Evolutionary conservation across 1,284 basidiomycete species (phyloP), one percentile per base, ranked within the genome.

Genomic region (Austropuccinia psidii): DNA sequence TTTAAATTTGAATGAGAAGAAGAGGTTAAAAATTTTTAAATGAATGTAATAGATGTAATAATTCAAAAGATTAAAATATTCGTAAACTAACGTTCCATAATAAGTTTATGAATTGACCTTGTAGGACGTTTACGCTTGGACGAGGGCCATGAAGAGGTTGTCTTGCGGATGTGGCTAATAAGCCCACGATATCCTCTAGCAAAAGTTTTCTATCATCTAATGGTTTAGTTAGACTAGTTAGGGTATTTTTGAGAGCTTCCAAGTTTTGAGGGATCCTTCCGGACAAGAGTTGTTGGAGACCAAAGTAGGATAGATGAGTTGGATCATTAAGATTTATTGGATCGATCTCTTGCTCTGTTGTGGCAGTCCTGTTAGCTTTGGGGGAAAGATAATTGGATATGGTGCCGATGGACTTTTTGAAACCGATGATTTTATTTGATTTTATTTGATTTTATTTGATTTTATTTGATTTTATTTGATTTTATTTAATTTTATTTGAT

Each of bases 51-150:
- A 31, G 0, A 47, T 17, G n/a, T 33, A 37, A 41, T 45, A 41
- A 13, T 37, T 41, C 58, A 61, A 19, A 5, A 31, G 29, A 47
- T n/a, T n/a, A 47, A 50, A 37, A 21, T n/a, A 13, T 3, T 11
- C 24, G 21, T 17, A 21, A 15, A 65, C 70, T 73, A 17, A 65
- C 70, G 49, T 64, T 64, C 70, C 70, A 73, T 17, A 73, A 39
- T 43, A 73, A 55, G 47, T 64, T 47, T 27, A 73, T 73, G n/a
- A 73, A 73, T 65, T 65, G 60, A 45, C 61, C 70, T 45, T 73
- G 70, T 7, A 73, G 37, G 29, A 52, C 70, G 37, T 73, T 73
- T 39, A 73, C 70, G 19, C 55, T 45, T 13, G 58, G 45, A 33
- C 65, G 64, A n/a, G 70, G 39, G 27, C 49, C 70, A 58, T 57